Conservation (phyloP, 495 filamentous ascomycete genomes). For the Lepraria neglecta region DNA sequence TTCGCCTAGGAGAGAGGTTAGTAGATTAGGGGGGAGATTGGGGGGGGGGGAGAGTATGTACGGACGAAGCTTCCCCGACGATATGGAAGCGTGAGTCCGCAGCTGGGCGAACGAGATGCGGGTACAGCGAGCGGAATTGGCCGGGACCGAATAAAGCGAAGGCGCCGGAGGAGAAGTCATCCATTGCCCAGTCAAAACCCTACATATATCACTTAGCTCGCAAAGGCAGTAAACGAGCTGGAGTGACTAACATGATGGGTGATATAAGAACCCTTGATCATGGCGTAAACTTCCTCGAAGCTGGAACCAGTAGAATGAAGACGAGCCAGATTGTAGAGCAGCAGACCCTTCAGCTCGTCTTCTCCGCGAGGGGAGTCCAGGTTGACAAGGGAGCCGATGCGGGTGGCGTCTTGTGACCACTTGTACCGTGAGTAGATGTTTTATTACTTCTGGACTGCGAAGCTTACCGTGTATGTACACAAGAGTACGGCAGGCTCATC, state of each 20-base stretch:
- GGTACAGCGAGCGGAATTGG: slow-evolving; percentile 7
- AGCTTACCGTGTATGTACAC: slow-evolving; percentile 6
- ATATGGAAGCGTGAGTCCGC: slow-evolving; percentile 12
- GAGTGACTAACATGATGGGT: slow-evolving; percentile 3
- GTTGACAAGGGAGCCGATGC: slow-evolving; percentile 6
- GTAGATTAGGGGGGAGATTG: background rate
- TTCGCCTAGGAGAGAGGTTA: background rate
- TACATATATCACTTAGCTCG: background rate
- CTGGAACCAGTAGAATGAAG: background rate
- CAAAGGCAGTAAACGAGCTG: too few species aligned
- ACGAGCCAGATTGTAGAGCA: slow-evolving; percentile 7
- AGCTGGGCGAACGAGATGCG: slow-evolving; percentile 6
- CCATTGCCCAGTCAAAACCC: slow-evolving; percentile 9
- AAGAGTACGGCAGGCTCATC: background rate
- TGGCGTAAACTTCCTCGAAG: slow-evolving; percentile 3
- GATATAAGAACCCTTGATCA: slow-evolving; percentile 6
- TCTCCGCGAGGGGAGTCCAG: slow-evolving; percentile 4
- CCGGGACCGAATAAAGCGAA: slow-evolving; percentile 10
- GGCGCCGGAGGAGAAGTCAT: slow-evolving; percentile 8
- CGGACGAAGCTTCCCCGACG: slow-evolving; percentile 6
- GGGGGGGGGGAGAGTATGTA: background rate
- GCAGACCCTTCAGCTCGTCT: slow-evolving; percentile 4
- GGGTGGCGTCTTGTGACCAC: slow-evolving; percentile 11
- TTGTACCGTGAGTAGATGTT: background rate
- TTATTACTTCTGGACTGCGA: background rate